Percentiles rank a stretch among this genome's conserved stretches.
Evolutionary conservation across 2,329 filamentous ascomycete species (phyloP).

Genomic region (Hymenoscyphus linearis): DNA sequence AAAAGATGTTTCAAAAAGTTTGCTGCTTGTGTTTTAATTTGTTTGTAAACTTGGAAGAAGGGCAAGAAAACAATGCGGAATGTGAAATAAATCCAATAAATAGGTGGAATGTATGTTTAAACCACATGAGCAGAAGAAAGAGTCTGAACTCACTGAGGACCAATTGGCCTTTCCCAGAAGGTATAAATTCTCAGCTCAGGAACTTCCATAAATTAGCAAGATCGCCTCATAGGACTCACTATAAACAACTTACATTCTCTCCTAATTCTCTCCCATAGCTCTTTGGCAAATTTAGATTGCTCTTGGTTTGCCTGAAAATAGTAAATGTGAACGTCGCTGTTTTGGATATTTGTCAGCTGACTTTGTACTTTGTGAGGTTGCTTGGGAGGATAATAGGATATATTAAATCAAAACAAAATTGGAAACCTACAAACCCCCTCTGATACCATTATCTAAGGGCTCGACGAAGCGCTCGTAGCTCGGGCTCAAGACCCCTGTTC

Average conservation of each 20-base stretch:
- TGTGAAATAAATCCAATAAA: background rate
- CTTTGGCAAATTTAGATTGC: conserved; percentile 62
- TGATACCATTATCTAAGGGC: conserved; percentile 59
- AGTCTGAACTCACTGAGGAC: conserved; percentile 53
- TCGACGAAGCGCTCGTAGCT: conserved; percentile 66
- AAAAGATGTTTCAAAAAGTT: background rate
- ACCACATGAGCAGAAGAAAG: background rate
- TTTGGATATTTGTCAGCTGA: background rate
- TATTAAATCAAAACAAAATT: background rate
- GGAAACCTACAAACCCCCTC: conserved; percentile 65
- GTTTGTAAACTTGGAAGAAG: background rate
- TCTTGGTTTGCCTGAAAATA: conserved; percentile 60
- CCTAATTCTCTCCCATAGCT: conserved; percentile 72
- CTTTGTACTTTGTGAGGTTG: background rate
- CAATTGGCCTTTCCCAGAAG: conserved; percentile 71
- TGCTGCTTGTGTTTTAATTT: background rate
- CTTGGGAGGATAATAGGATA: background rate
- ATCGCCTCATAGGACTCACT: background rate
- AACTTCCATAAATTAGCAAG: conserved; percentile 43
- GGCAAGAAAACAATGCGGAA: background rate
- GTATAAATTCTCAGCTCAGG: conserved; percentile 79
- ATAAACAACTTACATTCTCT: conserved; percentile 60
- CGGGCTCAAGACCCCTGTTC: conserved; percentile 53
- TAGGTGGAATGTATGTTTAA: too few species aligned
- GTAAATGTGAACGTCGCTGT: conserved; percentile 78